Evolutionary conservation across 345 rosid species (phyloP).

Genomic region (Psidium friedrichsthalianum): DNA sequence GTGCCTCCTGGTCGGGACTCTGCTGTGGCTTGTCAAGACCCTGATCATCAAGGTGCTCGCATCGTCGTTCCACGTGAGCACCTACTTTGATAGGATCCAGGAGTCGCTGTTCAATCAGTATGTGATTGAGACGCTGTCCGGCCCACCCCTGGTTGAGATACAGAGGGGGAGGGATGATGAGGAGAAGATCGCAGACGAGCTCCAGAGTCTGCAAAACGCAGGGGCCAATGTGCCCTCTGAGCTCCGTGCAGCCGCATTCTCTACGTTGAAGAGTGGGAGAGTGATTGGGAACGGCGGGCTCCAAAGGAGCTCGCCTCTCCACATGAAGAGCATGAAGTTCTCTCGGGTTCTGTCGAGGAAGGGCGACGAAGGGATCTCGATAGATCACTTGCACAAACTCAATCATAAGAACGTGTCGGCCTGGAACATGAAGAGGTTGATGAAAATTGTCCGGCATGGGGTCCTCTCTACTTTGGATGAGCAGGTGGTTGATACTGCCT

Average conservation of each 20-base stretch:
- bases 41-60: constrained; percentile 74
- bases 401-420: constrained; percentile 76
- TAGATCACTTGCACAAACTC: constrained; percentile 60
- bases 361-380: constrained; percentile 29
- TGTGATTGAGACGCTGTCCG: constrained; percentile 73
- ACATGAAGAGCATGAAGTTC: constrained; percentile 12
- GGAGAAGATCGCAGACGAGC: constrained; percentile 35
- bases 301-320: constrained; percentile 11
- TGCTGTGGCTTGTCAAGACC: constrained; percentile 82
- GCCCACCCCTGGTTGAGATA: constrained; percentile 61
- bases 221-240: constrained; percentile 56
- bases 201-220: constrained; percentile 40
- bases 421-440: constrained; percentile 95
- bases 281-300: not conserved
- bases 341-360: constrained; percentile 15
- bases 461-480: constrained; percentile 73
- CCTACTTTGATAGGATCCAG: constrained; percentile 88
- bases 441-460: constrained; percentile 72
- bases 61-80: constrained; percentile 82
- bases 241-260: constrained; percentile 36
- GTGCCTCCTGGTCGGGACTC: constrained; percentile 53
- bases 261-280: constrained; percentile 7
- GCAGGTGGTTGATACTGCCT: constrained; percentile 27
- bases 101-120: constrained; percentile 71
- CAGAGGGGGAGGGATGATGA: constrained; percentile 35